Conservation (phyloP, 177 flowering plant species). For the Vitis hybrid region DNA sequence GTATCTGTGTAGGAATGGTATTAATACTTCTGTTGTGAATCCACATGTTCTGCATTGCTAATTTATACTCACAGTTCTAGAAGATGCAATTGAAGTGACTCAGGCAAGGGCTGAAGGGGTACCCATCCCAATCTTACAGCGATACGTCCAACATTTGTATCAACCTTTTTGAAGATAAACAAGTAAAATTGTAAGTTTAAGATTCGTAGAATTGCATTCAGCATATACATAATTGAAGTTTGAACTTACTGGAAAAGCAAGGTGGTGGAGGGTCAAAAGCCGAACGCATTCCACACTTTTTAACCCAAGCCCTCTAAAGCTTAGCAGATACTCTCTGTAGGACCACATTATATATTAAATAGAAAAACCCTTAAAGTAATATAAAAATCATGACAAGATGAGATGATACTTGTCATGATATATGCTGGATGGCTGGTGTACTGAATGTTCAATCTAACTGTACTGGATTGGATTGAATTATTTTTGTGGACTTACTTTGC, state of each 20-base stretch:
- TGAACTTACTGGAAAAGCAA: slow-evolving; percentile 90
- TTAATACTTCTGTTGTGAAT: slow-evolving; percentile 10
- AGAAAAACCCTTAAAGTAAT: not conserved
- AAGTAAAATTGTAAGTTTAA: not conserved
- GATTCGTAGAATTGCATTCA: not conserved
- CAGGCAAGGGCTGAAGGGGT: slow-evolving; percentile 90
- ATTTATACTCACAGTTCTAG: slow-evolving; percentile 64
- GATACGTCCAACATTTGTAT: slow-evolving; percentile 94
- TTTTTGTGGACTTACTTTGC: slow-evolving; percentile 69
- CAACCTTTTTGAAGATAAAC: slow-evolving; percentile 55
- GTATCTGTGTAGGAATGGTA: slow-evolving; percentile 49
- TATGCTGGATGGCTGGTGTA: not conserved
- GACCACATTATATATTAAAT: not conserved
- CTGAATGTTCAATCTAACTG: not conserved
- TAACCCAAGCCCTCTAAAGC: slow-evolving; percentile 78
- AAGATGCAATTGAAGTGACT: slow-evolving; percentile 89
- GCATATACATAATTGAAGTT: not conserved
- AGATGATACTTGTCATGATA: not conserved
- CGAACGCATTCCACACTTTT: slow-evolving; percentile 97
- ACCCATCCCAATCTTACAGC: slow-evolving; percentile 97
- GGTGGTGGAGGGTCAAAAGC: slow-evolving; percentile 82
- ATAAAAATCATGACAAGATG: not conserved
- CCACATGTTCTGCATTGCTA: not conserved
- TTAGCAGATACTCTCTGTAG: slow-evolving; percentile 76
- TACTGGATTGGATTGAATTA: not conserved